Base-by-base conservation (phyloP, 169 alveolate genomes). In the Plasmodium blacklocki region DNA sequence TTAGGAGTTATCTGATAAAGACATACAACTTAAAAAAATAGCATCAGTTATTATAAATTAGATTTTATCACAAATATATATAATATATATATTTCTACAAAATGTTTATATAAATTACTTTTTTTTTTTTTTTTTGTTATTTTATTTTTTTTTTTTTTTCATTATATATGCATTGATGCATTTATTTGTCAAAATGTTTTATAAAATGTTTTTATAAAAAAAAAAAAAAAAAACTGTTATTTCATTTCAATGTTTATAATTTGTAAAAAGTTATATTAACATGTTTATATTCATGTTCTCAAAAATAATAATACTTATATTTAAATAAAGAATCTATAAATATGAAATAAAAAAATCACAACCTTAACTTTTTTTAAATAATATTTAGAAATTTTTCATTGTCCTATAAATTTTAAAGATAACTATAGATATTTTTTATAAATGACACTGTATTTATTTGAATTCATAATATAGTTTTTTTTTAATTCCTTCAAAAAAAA, bases 31-130 rank as follows among this genome's bases (percentile, higher is more conserved):
- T 54, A 83, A 83, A 70, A 83, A 83, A 71, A 83, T 83, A 54
- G 91, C 91, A 70, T 83, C 91, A 70, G 91, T 83, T 29, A 83
- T 83, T 63, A 83, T 83, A 26, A 83, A 71, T 70, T 83, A 83
- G 85, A 47, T 32, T 56, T 73, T 64, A 64, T 74, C 12, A 32
- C 26, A 52, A 21, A 43, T 60, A n/a, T 26, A 39, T 54, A 76
- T 49, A 76, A 43, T 56, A 47, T 68, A 76, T 23, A 76, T 39
- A 54, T 76, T 26, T 47, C 43, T 26, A 52, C 11, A 43, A 26
- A 60, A 45, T 76, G 39, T 52, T 52, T 73, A 73, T 43, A 64
- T 63, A 76, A 49, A 45, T 63, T 19, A 63, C 67, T 14, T 49
- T 52, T 64, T 78, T 66, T 76, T 76, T 75, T 75, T 76, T 76